Percentiles rank a stretch among this genome's conserved stretches.
phyloP scores from a whole-genome alignment of 73 alveolate genomes.

The Paramecium sonneborni region DNA sequence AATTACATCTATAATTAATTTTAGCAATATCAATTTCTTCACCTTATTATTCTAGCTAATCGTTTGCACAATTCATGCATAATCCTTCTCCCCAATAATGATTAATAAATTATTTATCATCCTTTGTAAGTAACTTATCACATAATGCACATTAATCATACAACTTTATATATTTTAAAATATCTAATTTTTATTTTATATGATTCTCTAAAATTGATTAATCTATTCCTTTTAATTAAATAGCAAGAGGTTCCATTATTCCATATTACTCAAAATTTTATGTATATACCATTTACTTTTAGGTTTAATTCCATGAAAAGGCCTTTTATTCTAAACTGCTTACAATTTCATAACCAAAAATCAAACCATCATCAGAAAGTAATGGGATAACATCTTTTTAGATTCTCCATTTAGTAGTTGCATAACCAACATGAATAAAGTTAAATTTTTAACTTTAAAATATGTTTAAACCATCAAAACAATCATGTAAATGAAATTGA shows the following conservation, averaged over 20 bases:
- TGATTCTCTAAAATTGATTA: not conserved
- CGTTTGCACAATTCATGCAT: not conserved
- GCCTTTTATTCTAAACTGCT: not conserved
- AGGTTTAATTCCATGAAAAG: not conserved
- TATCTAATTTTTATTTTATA: not conserved
- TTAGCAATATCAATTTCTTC: not conserved
- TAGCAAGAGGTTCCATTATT: not conserved
- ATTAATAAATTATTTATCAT: not conserved
- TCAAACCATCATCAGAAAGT: not conserved
- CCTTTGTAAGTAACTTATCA: not conserved
- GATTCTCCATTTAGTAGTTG: constrained; percentile 30
- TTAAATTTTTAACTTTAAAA: not conserved
- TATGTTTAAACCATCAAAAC: not conserved
- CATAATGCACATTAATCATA: constrained; percentile 19
- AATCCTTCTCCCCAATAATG: constrained; percentile 21
- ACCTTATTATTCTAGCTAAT: not conserved
- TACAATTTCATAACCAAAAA: constrained; percentile 20
- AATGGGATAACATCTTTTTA: not conserved
- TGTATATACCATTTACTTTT: not conserved
- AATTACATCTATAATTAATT: constrained; percentile 6
- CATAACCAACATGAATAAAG: not conserved
- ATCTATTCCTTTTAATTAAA: not conserved
- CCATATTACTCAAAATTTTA: not conserved
- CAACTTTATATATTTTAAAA: not conserved
- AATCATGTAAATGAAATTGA: not conserved